These are phyloP conservation scores for Acidiella bohemica DNA, from an alignment of 495 filamentous ascomycete genomes.

Conservation along the genomic window DNA sequence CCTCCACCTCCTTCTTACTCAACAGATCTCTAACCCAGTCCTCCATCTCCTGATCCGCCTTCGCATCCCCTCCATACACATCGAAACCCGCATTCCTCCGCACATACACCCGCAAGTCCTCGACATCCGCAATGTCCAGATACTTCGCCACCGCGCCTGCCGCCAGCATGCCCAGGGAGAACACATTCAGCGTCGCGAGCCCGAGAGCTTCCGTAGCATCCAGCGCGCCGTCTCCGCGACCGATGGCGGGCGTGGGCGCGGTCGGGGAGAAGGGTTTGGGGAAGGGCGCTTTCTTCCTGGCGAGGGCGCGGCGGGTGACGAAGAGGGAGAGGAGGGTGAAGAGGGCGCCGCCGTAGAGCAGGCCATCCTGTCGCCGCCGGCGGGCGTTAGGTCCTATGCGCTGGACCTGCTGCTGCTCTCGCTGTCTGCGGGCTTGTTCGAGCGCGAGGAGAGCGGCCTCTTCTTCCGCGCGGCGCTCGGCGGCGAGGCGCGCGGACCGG, in stretches of 20 bases:
- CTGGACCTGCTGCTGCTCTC: too few relatives aligned
- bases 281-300: slow-evolving; percentile 43
- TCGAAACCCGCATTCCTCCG: slow-evolving; percentile 36
- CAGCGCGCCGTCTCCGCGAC: slow-evolving; percentile 31
- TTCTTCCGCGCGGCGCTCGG: not conserved
- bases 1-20: slow-evolving; percentile 39
- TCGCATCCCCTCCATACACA: slow-evolving; percentile 36
- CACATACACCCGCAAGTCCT: slow-evolving; percentile 50
- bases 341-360: slow-evolving; percentile 57
- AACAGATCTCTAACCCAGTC: slow-evolving; percentile 55
- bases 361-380: slow-evolving; percentile 35
- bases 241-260: not conserved
- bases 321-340: slow-evolving; percentile 56
- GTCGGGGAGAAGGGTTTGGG: slow-evolving; percentile 46
- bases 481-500: not conserved
- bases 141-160: slow-evolving; percentile 55
- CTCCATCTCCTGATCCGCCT: slow-evolving; percentile 46
- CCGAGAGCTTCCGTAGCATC: slow-evolving; percentile 68
- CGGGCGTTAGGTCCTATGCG: too few relatives aligned
- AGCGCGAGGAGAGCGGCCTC: too few relatives aligned
- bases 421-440: too few relatives aligned
- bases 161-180: slow-evolving; percentile 53
- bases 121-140: slow-evolving; percentile 55
- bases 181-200: slow-evolving; percentile 69
- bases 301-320: slow-evolving; percentile 56